Evolutionary conservation across 164 flowering plant genomes (phyloP), one percentile per base, ranked within the genome.

Genomic region (Echeveria elegans): DNA sequence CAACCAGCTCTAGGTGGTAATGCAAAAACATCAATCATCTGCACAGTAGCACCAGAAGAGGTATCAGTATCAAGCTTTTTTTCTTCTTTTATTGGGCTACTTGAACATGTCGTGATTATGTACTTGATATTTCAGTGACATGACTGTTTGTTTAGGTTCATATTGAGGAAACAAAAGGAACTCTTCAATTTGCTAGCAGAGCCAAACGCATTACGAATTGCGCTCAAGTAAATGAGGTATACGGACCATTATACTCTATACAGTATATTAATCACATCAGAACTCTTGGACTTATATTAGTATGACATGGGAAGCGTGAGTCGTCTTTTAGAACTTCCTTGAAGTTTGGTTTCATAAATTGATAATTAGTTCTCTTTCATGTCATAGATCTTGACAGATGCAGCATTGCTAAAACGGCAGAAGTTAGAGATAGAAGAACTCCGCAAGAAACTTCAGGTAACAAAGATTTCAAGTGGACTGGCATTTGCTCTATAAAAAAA

Each of bases 1-100:
- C 99, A 95, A 76, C 92, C 96, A 75, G 97, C 99, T 60, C 88
- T 95, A 50, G 97, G 97, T 75, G 98, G 98, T 34, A 95, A 95
- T 86, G 97, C 98, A 16, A 95, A 92, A 80, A 95, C 99, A 45
- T 90, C 96, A 64, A 92, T 95, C 40, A 92, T 95, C 37, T 92
- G 99, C 70, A 95, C 97, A 4, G 65, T 95, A 50, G 96, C 99
- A 72, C 99, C 99, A 63, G 99, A 94, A 78, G 96, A 94, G 96
- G 96, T 93, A 75, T 24, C 24, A 36, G n/a, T n/a, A n/a, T n/a
- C n/a, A n/a, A n/a, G n/a, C n/a, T 32, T 30, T 28, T 10, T 73
- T 68, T 18, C 58, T 69, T 68, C 41, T 59, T n/a, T 12, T 19
- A 21, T 34, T 43, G 23, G 41, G 4, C 4, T 18, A 6, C 6